phyloP scores from a whole-genome alignment of 2,329 filamentous ascomycete species.

The Penicillium brasilianum region DNA sequence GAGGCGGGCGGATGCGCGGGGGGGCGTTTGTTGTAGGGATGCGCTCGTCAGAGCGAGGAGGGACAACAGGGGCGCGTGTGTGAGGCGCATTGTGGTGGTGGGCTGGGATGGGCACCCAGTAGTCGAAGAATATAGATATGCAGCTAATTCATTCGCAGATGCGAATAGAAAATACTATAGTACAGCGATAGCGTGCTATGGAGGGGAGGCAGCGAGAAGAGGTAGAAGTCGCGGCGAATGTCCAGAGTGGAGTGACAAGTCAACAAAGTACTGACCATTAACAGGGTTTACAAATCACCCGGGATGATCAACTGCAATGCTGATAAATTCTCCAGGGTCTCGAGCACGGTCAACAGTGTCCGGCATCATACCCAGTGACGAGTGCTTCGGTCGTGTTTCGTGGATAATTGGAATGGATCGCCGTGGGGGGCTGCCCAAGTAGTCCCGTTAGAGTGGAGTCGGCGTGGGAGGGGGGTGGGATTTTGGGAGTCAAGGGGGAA shows the following conservation, averaged over 20 bases:
- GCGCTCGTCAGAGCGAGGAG: constrained; percentile 8
- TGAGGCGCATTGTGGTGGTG: constrained; percentile 18
- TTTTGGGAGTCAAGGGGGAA: not conserved
- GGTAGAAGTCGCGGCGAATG: not conserved
- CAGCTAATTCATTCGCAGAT: not conserved
- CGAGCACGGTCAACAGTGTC: constrained; percentile 1
- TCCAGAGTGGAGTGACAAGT: not conserved
- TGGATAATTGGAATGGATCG: constrained; percentile 22
- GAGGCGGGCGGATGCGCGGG: constrained; percentile 15
- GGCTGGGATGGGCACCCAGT: not conserved
- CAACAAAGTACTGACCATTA: not conserved
- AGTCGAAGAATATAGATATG: not conserved
- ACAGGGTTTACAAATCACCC: not conserved
- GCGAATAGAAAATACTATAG: not conserved
- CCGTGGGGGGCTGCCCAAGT: constrained; percentile 8
- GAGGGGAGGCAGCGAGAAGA: not conserved
- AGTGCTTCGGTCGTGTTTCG: constrained; percentile 6
- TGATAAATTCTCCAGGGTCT: not conserved
- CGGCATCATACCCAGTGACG: not conserved
- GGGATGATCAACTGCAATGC: constrained; percentile 14
- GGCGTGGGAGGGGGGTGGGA: constrained; percentile 1
- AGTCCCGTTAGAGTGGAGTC: not conserved
- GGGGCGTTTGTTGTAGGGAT: not conserved
- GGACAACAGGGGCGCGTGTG: constrained; percentile 14
- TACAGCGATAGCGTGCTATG: not conserved